Conservation (phyloP, 495 filamentous ascomycete species). For the Hyaloscypha hepaticicola region DNA sequence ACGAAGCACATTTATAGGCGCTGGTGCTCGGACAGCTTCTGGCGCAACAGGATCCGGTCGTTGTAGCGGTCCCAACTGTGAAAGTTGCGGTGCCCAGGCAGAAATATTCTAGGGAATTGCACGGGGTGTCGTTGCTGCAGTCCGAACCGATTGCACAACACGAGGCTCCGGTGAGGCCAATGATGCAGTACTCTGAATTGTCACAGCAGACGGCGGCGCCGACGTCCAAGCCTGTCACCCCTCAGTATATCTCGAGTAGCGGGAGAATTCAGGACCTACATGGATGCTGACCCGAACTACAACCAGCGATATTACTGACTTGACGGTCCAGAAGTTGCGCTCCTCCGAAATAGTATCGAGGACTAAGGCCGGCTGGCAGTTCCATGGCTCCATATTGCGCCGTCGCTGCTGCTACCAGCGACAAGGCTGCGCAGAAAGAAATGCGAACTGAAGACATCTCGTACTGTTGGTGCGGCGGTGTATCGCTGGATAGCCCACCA, state of each 20-base stretch:
- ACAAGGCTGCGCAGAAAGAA: not conserved
- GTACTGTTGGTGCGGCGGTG: not conserved
- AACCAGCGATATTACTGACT: not conserved
- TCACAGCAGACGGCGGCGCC: slow-evolving; percentile 25
- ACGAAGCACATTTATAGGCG: slow-evolving; percentile 26
- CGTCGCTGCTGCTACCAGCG: not conserved
- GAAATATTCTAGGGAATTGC: slow-evolving; percentile 14
- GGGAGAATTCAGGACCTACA: slow-evolving; percentile 11
- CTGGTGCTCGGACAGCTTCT: slow-evolving; percentile 21
- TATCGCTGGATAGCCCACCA: not conserved
- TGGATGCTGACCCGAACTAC: slow-evolving; percentile 12
- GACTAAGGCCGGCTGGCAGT: slow-evolving; percentile 18
- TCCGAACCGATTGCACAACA: slow-evolving; percentile 30
- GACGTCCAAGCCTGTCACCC: slow-evolving; percentile 24
- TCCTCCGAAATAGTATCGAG: slow-evolving; percentile 23
- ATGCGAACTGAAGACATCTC: slow-evolving; percentile 1
- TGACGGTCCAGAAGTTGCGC: not conserved
- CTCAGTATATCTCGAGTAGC: not conserved
- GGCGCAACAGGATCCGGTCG: slow-evolving; percentile 20
- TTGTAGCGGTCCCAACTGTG: slow-evolving; percentile 6
- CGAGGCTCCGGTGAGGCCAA: slow-evolving; percentile 4
- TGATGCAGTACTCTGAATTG: slow-evolving; percentile 27
- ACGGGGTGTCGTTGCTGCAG: slow-evolving; percentile 22
- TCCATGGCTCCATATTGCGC: slow-evolving; percentile 22
- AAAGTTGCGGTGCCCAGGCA: slow-evolving; percentile 24